Conservation (phyloP, 2,329 filamentous ascomycete genomes). For the Talaromyces sp. region DNA sequence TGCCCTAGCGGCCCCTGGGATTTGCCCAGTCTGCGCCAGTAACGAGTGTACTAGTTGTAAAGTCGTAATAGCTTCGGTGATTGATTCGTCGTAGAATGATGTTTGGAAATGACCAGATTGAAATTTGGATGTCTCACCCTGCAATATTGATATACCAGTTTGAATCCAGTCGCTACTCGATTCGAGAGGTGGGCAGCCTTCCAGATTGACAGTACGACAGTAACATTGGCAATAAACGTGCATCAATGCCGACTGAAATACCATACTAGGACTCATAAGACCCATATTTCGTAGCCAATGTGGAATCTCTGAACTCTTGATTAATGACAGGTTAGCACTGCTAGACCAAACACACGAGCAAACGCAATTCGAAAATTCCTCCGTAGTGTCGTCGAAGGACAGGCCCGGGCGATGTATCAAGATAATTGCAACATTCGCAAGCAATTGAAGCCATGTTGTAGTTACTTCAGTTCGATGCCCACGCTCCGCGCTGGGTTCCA, state of each 20-base stretch:
- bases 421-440: constrained; percentile 6
- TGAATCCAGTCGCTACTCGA: background rate
- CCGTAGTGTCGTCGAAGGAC: constrained; percentile 9
- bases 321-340: background rate
- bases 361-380: constrained; percentile 7
- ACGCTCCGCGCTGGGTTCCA: background rate
- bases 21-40: background rate
- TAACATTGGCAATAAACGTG: constrained; percentile 8
- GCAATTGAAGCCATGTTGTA: constrained; percentile 5
- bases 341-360: constrained; percentile 2
- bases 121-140: background rate
- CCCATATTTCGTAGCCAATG: constrained; percentile 10
- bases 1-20: background rate
- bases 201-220: background rate
- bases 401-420: constrained; percentile 8
- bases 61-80: background rate
- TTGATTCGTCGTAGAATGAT: background rate
- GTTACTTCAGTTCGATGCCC: background rate
- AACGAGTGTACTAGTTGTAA: constrained; percentile 1
- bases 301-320: constrained; percentile 1
- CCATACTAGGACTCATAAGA: constrained; percentile 3
- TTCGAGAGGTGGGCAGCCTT: constrained; percentile 3
- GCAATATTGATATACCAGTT: background rate
- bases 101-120: background rate
- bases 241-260: constrained; percentile 10